These are phyloP conservation scores for Arbutus unedo DNA, from an alignment of 148 eudicot species.

Conservation along the genomic window DNA sequence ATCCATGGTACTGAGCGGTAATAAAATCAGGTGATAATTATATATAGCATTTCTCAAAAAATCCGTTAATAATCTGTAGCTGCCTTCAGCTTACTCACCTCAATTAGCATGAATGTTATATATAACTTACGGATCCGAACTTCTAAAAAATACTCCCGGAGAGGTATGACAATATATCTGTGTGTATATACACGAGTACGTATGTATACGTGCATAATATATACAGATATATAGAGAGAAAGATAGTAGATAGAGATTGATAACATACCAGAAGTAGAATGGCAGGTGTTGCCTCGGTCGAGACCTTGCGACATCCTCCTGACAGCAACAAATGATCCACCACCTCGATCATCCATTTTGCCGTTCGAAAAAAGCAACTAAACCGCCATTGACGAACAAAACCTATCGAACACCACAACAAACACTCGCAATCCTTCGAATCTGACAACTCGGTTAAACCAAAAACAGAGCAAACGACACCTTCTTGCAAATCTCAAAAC, in stretches of 20 bases:
- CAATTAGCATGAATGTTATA: constrained; percentile 30
- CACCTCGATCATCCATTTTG: constrained; percentile 71
- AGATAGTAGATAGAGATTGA: background rate
- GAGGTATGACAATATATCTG: background rate
- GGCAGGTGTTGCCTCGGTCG: constrained; percentile 48
- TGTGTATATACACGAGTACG: background rate
- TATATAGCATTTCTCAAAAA: background rate
- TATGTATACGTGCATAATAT: background rate
- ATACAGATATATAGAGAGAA: constrained; percentile 22
- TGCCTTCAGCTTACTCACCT: constrained; percentile 30
- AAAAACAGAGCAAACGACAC: background rate
- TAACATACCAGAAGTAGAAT: constrained; percentile 75
- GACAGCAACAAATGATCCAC: constrained; percentile 96
- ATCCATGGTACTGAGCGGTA: background rate
- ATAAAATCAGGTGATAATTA: background rate
- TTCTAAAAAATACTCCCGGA: constrained; percentile 15
- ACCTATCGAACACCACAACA: background rate
- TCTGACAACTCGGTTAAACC: background rate
- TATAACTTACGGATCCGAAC: constrained; percentile 28
- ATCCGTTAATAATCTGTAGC: constrained; percentile 32
- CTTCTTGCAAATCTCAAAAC: background rate
- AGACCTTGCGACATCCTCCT: constrained; percentile 78
- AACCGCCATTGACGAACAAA: constrained; percentile 17
- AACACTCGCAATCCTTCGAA: background rate
- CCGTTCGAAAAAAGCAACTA: constrained; percentile 11